A percentile compares a stretch with the other conserved stretches of the same genome.
These are phyloP conservation scores for Phytophthora brassicae DNA, from an alignment of 352 stramenopile species.

Conservation along the genomic window DNA sequence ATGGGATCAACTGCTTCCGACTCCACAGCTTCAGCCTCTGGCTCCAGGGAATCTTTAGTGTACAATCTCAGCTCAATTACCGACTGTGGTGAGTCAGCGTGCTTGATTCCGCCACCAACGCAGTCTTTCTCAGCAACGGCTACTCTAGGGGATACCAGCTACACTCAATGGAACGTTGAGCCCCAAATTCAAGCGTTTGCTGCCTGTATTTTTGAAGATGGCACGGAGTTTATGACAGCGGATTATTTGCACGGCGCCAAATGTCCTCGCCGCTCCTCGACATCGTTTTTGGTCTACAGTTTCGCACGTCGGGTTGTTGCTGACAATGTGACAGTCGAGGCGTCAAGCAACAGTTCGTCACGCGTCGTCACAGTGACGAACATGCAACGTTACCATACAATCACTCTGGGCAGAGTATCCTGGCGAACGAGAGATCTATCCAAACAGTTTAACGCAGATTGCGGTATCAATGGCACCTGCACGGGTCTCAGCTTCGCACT, in stretches of 20 bases:
- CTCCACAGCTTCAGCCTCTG: constrained; percentile 10
- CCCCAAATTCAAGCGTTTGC: constrained; percentile 47
- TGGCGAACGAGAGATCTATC: constrained; percentile 46
- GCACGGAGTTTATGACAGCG: constrained; percentile 32
- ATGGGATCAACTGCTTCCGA: constrained; percentile 9
- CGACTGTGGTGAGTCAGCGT: constrained; percentile 35
- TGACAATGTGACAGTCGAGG: constrained; percentile 30
- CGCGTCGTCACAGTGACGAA: constrained; percentile 35
- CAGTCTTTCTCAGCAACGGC: constrained; percentile 13
- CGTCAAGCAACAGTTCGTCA: constrained; percentile 10
- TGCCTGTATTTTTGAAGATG: constrained; percentile 31
- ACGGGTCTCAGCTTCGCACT: constrained; percentile 42
- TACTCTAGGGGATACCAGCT: constrained; percentile 15
- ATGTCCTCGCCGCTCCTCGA: constrained; percentile 30
- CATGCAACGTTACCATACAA: constrained; percentile 43
- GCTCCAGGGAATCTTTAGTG: constrained; percentile 1
- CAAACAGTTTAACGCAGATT: constrained; percentile 41
- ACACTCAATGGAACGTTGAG: constrained; percentile 25
- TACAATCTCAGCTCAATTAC: constrained; percentile 19
- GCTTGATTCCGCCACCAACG: constrained; percentile 32
- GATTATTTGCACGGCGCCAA: constrained; percentile 30
- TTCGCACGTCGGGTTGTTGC: constrained; percentile 43
- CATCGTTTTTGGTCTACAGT: constrained; percentile 52
- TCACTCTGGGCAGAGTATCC: constrained; percentile 43
- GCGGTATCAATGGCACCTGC: constrained; percentile 3